phyloP scores from a whole-genome alignment of 2,329 filamentous ascomycete species.

The Chrysoporthe deuterocubensis region DNA sequence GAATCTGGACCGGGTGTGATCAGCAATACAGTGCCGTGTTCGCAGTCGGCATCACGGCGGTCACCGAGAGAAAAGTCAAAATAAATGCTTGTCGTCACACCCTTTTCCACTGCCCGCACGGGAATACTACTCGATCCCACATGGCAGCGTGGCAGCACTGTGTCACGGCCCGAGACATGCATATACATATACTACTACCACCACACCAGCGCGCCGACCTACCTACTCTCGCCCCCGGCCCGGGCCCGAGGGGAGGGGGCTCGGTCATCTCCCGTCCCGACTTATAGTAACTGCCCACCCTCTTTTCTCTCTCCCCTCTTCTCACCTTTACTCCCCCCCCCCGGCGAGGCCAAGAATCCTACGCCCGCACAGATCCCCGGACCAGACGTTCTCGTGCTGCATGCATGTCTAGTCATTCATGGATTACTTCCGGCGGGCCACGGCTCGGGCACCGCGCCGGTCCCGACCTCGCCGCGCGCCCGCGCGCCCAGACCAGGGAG shows the following conservation, averaged over 20 bases:
- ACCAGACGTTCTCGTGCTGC: too few species aligned
- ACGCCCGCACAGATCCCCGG: background rate
- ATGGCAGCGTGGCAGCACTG: background rate
- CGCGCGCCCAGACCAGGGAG: background rate
- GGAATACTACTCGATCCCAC: background rate
- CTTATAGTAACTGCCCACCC: slow-evolving; percentile 13
- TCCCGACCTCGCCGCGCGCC: background rate
- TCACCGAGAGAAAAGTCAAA: background rate
- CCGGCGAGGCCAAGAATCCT: background rate
- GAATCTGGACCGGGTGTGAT: background rate
- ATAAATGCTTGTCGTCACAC: background rate
- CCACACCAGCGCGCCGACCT: background rate
- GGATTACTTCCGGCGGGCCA: background rate
- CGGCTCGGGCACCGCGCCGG: background rate
- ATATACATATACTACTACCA: background rate
- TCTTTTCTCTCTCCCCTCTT: background rate
- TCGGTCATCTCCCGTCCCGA: background rate
- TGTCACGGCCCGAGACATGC: slow-evolving; percentile 8
- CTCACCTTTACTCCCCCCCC: background rate
- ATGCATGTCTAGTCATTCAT: too few species aligned
- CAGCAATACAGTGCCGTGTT: background rate
- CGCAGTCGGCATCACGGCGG: background rate
- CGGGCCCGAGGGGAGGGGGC: slow-evolving; percentile 8
- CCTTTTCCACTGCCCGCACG: background rate
- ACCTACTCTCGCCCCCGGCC: background rate